Evolutionary conservation across 495 filamentous ascomycete species (phyloP), one percentile per base, ranked within the genome.

Genomic region (Poronia punctata): DNA sequence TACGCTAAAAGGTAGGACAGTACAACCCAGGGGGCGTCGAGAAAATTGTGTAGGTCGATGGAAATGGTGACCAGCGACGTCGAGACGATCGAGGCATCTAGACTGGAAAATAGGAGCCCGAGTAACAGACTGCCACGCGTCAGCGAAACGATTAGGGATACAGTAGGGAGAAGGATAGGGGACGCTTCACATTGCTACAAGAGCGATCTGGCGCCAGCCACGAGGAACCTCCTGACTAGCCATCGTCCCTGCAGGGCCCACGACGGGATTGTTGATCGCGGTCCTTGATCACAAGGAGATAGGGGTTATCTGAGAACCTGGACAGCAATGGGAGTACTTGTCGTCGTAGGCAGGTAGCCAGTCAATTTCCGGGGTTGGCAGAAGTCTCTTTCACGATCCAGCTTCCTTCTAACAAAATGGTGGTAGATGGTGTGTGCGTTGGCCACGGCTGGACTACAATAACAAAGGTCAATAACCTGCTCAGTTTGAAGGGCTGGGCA

Each of bases 11-110:
- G 56, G 48, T 82, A 84, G 3, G 66, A 64, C 10, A 76, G 67
- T 7, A 82, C 59, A 8, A 79, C 57, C 80, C 80, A 84, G 12
- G 70, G 68, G 3, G 60, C 64, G 40, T 77, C 62, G 14, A 68
- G 55, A 40, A 75, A 76, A 25, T 75, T 65, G 5, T 68, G 45
- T 15, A 82, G 51, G 16, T 71, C 69, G 29, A 70, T 62, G 2
- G 71, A 75, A 34, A 83, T 80, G 8, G 68, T 68, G 11, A 80
- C 68, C 5, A 83, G 64, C 2, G 80, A 71, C 0, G 79, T 82
- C 26, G 75, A 74, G 10, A 82, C 72, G 34, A 82, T 80, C 0
- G 78, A 76, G n/a, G 72, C 71, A 40, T 83, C 79, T 8, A 82
- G 50, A 35, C 71, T 77, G 10, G 74, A 73, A 16, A 83, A 71